These are phyloP conservation scores for Scheffersomyces coipomensis DNA, from an alignment of 805 yeast genomes.

Conservation along the genomic window DNA sequence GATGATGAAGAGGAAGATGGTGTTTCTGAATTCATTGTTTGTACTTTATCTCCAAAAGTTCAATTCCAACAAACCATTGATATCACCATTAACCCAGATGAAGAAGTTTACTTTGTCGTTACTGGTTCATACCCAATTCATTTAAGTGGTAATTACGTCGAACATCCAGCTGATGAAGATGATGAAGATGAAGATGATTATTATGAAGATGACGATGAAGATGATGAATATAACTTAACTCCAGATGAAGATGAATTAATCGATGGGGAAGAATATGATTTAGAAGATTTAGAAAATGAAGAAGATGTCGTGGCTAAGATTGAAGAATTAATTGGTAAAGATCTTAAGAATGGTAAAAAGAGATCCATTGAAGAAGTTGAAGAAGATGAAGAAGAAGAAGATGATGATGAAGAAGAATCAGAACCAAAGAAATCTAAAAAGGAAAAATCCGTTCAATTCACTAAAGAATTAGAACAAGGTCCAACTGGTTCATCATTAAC, in stretches of 20 bases:
- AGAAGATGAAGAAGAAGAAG: slow-evolving; percentile 57
- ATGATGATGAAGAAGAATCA: slow-evolving; percentile 29
- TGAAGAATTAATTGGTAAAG: slow-evolving; percentile 34
- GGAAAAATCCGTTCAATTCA: slow-evolving; percentile 63
- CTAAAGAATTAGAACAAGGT: slow-evolving; percentile 90
- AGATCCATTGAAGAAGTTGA: slow-evolving; percentile 66
- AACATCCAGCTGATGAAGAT: slow-evolving; percentile 86
- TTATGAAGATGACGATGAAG: slow-evolving; percentile 29
- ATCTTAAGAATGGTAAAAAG: slow-evolving; percentile 59
- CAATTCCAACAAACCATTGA: slow-evolving; percentile 90
- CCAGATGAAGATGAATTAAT: slow-evolving; percentile 75
- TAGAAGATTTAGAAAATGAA: slow-evolving; percentile 62
- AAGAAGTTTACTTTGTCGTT: slow-evolving; percentile 90
- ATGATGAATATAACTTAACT: slow-evolving; percentile 64
- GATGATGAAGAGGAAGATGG: slow-evolving; percentile 69
- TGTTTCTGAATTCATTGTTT: slow-evolving; percentile 78
- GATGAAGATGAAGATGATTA: slow-evolving; percentile 55
- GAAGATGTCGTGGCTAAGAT: slow-evolving; percentile 44
- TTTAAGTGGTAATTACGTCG: slow-evolving; percentile 91
- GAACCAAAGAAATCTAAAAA: slow-evolving; percentile 26
- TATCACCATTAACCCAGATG: slow-evolving; percentile 86
- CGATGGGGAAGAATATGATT: slow-evolving; percentile 52
- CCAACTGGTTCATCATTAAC: slow-evolving; percentile 60
- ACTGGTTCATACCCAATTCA: slow-evolving; percentile 95
- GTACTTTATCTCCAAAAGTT: slow-evolving; percentile 84